phyloP scores from a whole-genome alignment of 106 monocot genomes.

The Dioscorea zingiberensis region DNA sequence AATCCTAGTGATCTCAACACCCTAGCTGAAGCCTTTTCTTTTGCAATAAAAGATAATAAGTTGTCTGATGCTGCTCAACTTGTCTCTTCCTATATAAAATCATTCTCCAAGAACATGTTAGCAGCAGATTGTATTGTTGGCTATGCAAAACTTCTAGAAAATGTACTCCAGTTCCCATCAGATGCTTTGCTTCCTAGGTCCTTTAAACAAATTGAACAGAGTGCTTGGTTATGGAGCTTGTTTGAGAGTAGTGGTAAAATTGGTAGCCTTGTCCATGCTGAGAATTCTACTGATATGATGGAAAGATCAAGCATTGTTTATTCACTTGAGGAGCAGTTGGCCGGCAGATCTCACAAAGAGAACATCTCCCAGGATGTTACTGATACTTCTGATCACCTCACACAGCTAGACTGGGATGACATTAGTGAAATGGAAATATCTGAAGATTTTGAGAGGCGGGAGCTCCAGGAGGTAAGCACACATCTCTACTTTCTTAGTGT shows the following conservation, averaged over 20 bases:
- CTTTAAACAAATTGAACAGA: conserved; percentile 39
- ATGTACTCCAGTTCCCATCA: conserved; percentile 72
- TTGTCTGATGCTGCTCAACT: conserved; percentile 36
- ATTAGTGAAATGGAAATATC: conserved; percentile 53
- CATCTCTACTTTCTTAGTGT: too few species aligned
- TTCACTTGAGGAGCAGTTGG: conserved; percentile 41
- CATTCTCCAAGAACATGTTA: conserved; percentile 57
- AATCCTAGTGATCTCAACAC: conserved; percentile 35
- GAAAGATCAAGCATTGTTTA: conserved; percentile 39
- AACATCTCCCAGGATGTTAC: conserved; percentile 13
- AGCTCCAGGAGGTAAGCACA: conserved; percentile 66
- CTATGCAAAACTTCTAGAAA: conserved; percentile 84
- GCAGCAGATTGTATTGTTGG: conserved; percentile 54
- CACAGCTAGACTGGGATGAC: conserved; percentile 67
- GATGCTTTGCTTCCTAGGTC: conserved; percentile 58
- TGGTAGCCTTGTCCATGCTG: conserved; percentile 5
- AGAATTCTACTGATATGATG: conserved; percentile 1
- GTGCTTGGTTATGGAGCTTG: conserved; percentile 69
- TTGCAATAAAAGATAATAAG: conserved; percentile 36
- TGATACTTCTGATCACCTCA: conserved; percentile 44
- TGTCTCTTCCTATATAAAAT: conserved; percentile 42
- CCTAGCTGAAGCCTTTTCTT: conserved; percentile 46
- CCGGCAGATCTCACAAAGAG: conserved; percentile 11
- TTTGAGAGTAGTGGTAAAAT: conserved; percentile 29
- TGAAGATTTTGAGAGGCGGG: conserved; percentile 74